Evolutionary conservation across 2,329 filamentous ascomycete species (phyloP).

Genomic region (Fusarium staphyleae): DNA sequence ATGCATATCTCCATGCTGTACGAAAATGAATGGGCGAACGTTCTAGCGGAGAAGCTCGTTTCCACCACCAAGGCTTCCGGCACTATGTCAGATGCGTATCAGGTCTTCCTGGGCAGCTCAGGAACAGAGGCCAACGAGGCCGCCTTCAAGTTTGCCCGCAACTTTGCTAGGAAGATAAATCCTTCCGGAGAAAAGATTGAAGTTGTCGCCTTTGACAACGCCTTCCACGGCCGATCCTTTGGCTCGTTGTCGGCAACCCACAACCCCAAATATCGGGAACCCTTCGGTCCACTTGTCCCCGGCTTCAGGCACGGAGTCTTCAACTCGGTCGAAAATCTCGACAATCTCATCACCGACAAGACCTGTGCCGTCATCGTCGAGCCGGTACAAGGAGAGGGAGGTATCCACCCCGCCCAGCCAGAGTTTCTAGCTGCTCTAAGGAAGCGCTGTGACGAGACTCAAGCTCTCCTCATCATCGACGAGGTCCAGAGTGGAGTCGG

Average conservation of each 20-base stretch:
- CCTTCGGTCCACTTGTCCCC: conserved; percentile 3
- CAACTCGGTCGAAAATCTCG: conserved; percentile 1
- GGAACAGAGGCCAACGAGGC: conserved; percentile 11
- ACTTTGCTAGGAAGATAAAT: neutral
- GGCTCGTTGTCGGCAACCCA: conserved; percentile 7
- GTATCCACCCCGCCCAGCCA: conserved; percentile 2
- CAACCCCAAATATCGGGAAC: conserved; percentile 8
- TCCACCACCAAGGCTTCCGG: conserved; percentile 2
- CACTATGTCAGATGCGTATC: conserved; percentile 8
- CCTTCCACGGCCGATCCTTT: conserved; percentile 8
- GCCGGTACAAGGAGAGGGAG: conserved; percentile 5
- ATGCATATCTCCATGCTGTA: conserved; percentile 9
- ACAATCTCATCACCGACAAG: conserved; percentile 4
- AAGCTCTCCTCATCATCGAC: conserved; percentile 2
- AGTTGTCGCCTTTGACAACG: conserved; percentile 1
- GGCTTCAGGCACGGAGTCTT: conserved; percentile 5
- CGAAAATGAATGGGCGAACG: conserved; percentile 9
- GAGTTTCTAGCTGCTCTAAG: conserved; percentile 5
- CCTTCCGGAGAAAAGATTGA: conserved; percentile 6
- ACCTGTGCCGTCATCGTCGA: conserved; percentile 10
- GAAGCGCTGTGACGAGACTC: conserved; percentile 1
- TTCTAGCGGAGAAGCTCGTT: neutral
- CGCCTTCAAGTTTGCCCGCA: conserved; percentile 8
- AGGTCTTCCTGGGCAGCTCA: conserved; percentile 3
- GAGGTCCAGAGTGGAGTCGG: conserved; percentile 3